Conservation (phyloP, 306 rosid species). For the Dalbergia oliveri region DNA sequence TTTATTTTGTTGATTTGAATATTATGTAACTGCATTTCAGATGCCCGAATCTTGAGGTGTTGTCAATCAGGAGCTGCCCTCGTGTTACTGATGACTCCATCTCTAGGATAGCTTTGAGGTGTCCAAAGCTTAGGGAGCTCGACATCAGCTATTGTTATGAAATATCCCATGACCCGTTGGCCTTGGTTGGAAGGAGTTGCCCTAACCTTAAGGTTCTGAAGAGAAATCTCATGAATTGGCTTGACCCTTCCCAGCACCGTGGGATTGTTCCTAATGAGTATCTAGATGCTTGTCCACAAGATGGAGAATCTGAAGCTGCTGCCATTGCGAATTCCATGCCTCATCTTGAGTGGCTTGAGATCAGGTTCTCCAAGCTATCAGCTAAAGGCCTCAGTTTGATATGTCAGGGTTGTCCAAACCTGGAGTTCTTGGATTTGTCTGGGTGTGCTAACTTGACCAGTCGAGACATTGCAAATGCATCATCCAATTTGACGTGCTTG, state of each 20-base stretch:
- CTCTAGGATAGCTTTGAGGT: slow-evolving; percentile 47
- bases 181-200: slow-evolving; percentile 52
- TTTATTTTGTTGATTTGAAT: slow-evolving; percentile 1
- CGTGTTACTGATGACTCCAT: slow-evolving; percentile 78
- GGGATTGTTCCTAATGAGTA: slow-evolving; percentile 78
- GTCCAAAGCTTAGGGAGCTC: slow-evolving; percentile 50
- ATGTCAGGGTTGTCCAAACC: slow-evolving; percentile 73
- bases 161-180: slow-evolving; percentile 46
- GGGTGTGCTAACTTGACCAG: slow-evolving; percentile 83
- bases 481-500: slow-evolving; percentile 51
- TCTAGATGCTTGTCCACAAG: slow-evolving; percentile 84
- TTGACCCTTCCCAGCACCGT: slow-evolving; percentile 74
- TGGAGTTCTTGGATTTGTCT: slow-evolving; percentile 79
- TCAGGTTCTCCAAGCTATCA: slow-evolving; percentile 75
- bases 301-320: slow-evolving; percentile 80
- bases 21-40: slow-evolving; percentile 51
- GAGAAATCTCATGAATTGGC: slow-evolving; percentile 76
- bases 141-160: slow-evolving; percentile 55
- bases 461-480: slow-evolving; percentile 70
- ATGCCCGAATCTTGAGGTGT: slow-evolving; percentile 80
- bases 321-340: slow-evolving; percentile 84
- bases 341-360: slow-evolving; percentile 75
- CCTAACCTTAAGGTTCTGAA: slow-evolving; percentile 73
- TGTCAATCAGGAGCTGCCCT: slow-evolving; percentile 79
- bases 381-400: slow-evolving; percentile 68